These are phyloP conservation scores for Bombardia bombarda DNA, from an alignment of 495 filamentous ascomycete genomes.

Conservation along the genomic window DNA sequence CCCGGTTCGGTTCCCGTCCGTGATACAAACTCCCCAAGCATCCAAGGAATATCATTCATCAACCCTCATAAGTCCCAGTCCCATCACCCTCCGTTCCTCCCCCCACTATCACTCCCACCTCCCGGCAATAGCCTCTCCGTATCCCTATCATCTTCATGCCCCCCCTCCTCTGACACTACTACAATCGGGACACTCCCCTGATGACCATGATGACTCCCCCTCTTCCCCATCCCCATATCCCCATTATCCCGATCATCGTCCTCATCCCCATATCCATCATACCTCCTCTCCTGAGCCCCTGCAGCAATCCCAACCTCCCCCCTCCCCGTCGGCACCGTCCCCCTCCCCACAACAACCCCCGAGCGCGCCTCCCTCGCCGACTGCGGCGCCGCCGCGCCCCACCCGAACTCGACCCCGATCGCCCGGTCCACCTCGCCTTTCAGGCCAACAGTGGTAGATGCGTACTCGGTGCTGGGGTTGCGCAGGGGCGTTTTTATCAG, in stretches of 20 bases:
- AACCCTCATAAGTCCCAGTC: neutral
- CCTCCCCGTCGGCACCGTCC: constrained; percentile 13
- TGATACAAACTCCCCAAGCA: neutral
- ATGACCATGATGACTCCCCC: neutral
- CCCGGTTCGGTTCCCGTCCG: neutral
- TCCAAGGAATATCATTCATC: neutral
- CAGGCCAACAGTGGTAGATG: constrained; percentile 2
- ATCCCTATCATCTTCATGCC: constrained; percentile 11
- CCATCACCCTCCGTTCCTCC: neutral
- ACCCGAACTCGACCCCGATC: constrained; percentile 34
- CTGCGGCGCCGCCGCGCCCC: constrained; percentile 8
- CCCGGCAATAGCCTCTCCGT: constrained; percentile 10
- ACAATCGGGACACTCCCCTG: constrained; percentile 8
- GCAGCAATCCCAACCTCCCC: neutral
- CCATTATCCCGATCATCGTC: constrained; percentile 7
- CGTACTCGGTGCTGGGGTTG: constrained; percentile 3
- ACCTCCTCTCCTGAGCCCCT: constrained; percentile 14
- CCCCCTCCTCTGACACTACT: constrained; percentile 5
- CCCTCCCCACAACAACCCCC: constrained; percentile 12
- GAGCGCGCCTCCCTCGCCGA: neutral
- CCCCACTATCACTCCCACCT: neutral
- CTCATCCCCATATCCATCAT: constrained; percentile 4
- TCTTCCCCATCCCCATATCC: constrained; percentile 1
- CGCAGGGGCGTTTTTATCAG: constrained; percentile 1
- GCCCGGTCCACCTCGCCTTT: constrained; percentile 26